Evolutionary conservation across 192 early-diverging fungal genomes (phyloP), one percentile per base, ranked within the genome.

Genomic region (Gaertneriomyces semiglobifer): DNA sequence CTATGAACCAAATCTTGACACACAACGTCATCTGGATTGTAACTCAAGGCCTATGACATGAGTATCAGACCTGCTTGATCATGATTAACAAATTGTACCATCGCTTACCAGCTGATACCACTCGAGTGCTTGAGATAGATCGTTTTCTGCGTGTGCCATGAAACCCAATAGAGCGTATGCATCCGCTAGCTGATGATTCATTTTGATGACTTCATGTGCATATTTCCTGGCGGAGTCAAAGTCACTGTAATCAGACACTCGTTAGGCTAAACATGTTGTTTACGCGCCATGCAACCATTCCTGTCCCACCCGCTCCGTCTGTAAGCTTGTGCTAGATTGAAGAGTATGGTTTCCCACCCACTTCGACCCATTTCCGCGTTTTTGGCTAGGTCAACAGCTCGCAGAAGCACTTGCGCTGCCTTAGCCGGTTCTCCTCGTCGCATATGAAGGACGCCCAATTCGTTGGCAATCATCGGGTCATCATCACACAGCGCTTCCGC

Each of bases 381-480:
- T 20, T 84, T 73, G 5, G 80, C 77, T 11, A 88, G 63, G 46
- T 69, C 48, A 3, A 91, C 59, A 1, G 87, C 83, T 7, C 71
- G 72, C 11, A 81, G 25, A 33, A 33, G 25, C 25, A 33, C 25
- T 33, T 33, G 25, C 25, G 25, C 25, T 33, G 25, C 25, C 25
- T 33, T 33, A 33, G 25, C 25, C 25, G 25, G 2, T 0, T 53
- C 64, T 68, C 44, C 64, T 41, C 25, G 73, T 2, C 72, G 58
- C 61, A 82, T 89, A 53, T 79, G 73, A 33, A 88, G 65, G 6
- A 85, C 81, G 1, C 88, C 92, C 46, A 91, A 53, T 70, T 94
- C 92, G 62, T 90, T 92, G 43, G 82, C 63, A 6, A 93, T 43
- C 33, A 85, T 60, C 0, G 92, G 87, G 74, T 92, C 92, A 9